Evolutionary conservation across 2,329 filamentous ascomycete genomes (phyloP).

Genomic region (Talaromyces marneffei): DNA sequence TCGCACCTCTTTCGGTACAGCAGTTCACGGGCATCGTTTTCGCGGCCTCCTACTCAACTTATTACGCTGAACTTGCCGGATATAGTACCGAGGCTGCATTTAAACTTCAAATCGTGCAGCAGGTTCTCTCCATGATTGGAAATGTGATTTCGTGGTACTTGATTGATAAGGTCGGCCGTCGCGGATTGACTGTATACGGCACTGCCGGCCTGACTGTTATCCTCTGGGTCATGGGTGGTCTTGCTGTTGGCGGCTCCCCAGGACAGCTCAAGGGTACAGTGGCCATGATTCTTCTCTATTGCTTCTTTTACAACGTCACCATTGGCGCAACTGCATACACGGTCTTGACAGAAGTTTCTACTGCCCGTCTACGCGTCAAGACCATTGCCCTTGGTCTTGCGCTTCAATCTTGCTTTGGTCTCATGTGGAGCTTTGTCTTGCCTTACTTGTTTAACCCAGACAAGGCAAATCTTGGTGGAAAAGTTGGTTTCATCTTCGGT

Average conservation of each 20-base stretch:
- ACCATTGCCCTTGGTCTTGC: slow-evolving; percentile 38
- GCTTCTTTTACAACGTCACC: slow-evolving; percentile 37
- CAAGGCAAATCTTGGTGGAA: slow-evolving; percentile 35
- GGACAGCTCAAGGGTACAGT: neutral
- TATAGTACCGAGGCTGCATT: slow-evolving; percentile 25
- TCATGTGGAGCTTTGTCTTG: slow-evolving; percentile 36
- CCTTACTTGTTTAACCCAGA: slow-evolving; percentile 37
- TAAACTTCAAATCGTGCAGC: slow-evolving; percentile 37
- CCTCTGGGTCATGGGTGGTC: slow-evolving; percentile 36
- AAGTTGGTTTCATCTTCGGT: slow-evolving; percentile 39
- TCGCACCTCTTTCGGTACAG: slow-evolving; percentile 34
- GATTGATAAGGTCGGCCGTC: slow-evolving; percentile 35
- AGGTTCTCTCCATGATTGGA: slow-evolving; percentile 35
- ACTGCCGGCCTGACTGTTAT: slow-evolving; percentile 32
- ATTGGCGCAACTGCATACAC: slow-evolving; percentile 40
- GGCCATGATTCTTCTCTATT: slow-evolving; percentile 34
- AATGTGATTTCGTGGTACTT: slow-evolving; percentile 39
- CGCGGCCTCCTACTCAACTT: slow-evolving; percentile 35
- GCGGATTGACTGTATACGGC: slow-evolving; percentile 34
- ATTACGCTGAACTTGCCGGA: slow-evolving; percentile 42
- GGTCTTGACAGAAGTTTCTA: slow-evolving; percentile 36
- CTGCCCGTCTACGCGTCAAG: slow-evolving; percentile 35
- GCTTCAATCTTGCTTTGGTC: slow-evolving; percentile 26
- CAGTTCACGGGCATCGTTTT: slow-evolving; percentile 33
- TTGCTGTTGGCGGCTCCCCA: slow-evolving; percentile 18